Conservation (phyloP, 768 basidiomycete species). For the Tulasnella sp. region DNA sequence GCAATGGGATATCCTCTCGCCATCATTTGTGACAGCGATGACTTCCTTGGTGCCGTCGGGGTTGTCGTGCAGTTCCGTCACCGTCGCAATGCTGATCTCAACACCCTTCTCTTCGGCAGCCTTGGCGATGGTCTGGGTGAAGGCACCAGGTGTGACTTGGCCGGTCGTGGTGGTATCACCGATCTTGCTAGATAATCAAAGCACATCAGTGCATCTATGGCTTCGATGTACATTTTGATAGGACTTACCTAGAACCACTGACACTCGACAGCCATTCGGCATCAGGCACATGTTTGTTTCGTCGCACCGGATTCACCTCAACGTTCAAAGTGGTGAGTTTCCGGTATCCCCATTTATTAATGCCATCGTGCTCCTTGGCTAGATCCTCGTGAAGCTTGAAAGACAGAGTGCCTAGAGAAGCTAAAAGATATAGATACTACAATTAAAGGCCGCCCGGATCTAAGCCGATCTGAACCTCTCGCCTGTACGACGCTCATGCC, state of each 20-base stretch:
- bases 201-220: background rate
- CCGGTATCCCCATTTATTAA: constrained; percentile 19
- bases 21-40: background rate
- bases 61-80: constrained; percentile 1
- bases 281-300: constrained; percentile 8
- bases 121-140: constrained; percentile 19
- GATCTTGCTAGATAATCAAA: background rate
- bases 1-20: background rate
- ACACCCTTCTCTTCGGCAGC: constrained; percentile 16
- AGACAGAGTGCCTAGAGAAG: constrained; percentile 26
- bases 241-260: constrained; percentile 6
- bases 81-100: constrained; percentile 18
- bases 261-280: constrained; percentile 18
- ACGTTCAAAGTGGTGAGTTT: constrained; percentile 17
- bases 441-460: too few relatives aligned
- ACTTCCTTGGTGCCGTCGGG: constrained; percentile 9
- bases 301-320: constrained; percentile 9
- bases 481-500: constrained; percentile 27
- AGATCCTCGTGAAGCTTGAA: constrained; percentile 29
- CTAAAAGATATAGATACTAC: too few relatives aligned
- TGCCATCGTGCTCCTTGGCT: constrained; percentile 27
- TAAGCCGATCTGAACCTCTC: too few relatives aligned
- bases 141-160: constrained; percentile 21
- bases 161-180: constrained; percentile 19
- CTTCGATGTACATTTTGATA: background rate